A percentile compares a stretch with the other conserved stretches of the same genome.
Conservation (phyloP, 768 basidiomycete genomes). For the Coprinopsis sp. region DNA sequence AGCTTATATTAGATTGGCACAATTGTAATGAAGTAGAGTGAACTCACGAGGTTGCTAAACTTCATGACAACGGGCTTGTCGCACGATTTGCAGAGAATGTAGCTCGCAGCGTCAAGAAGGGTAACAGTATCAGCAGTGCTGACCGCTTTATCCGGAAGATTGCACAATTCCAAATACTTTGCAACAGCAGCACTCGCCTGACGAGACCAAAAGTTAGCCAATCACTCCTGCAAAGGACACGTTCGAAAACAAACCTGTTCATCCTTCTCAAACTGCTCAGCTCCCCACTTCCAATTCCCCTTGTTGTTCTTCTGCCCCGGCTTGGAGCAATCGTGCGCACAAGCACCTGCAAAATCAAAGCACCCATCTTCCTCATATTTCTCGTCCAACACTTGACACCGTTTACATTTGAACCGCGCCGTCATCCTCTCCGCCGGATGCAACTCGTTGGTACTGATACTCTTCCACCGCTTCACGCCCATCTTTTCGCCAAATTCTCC, state of each 20-base stretch:
- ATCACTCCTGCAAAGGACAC: not conserved
- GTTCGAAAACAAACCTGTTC: constrained; percentile 38
- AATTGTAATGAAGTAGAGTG: not conserved
- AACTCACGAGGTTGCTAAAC: constrained; percentile 42
- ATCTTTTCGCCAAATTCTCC: constrained; percentile 39
- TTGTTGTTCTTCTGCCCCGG: constrained; percentile 18
- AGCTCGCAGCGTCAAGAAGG: constrained; percentile 13
- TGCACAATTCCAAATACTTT: constrained; percentile 26
- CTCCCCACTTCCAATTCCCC: constrained; percentile 38
- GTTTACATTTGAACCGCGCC: constrained; percentile 54
- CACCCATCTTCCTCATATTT: constrained; percentile 37
- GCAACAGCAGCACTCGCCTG: constrained; percentile 47
- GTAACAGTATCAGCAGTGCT: constrained; percentile 22
- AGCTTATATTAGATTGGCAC: not conserved
- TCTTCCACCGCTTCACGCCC: constrained; percentile 49
- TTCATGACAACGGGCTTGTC: constrained; percentile 44
- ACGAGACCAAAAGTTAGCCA: not conserved
- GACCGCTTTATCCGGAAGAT: constrained; percentile 24
- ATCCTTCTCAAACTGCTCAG: constrained; percentile 53
- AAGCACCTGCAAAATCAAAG: constrained; percentile 55
- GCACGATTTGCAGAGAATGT: constrained; percentile 50
- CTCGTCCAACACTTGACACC: constrained; percentile 36
- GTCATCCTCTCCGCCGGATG: constrained; percentile 57
- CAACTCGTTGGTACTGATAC: constrained; percentile 38
- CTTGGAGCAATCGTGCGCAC: constrained; percentile 51